Percentiles rank a stretch among this genome's conserved stretches.
These are phyloP conservation scores for Ustulina deusta DNA, from an alignment of 2,329 filamentous ascomycete species.

Conservation along the genomic window DNA sequence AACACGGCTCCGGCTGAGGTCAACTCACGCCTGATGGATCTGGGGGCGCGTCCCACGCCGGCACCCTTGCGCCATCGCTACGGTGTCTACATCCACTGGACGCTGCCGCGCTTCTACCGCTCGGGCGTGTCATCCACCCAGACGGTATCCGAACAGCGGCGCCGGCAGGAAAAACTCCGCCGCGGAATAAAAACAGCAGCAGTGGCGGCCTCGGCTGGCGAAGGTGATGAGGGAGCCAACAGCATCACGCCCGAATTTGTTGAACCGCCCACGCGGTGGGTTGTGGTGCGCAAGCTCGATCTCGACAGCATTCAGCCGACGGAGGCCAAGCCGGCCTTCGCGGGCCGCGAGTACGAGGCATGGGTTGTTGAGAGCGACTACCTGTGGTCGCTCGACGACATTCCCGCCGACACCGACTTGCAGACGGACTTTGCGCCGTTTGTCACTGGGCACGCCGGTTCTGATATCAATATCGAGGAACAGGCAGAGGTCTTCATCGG, in stretches of 20 bases:
- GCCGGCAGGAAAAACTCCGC: neutral
- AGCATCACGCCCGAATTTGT: conserved; percentile 20
- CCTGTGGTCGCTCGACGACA: conserved; percentile 49
- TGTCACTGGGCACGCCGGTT: conserved; percentile 40
- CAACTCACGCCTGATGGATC: conserved; percentile 55
- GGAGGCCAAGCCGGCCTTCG: conserved; percentile 15
- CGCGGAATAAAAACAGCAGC: neutral
- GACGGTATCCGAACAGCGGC: neutral
- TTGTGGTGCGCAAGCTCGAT: conserved; percentile 15
- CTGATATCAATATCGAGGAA: conserved; percentile 6
- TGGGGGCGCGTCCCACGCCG: conserved; percentile 48
- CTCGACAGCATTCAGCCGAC: conserved; percentile 5
- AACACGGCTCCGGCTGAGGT: conserved; percentile 45
- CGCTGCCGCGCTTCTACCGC: conserved; percentile 54
- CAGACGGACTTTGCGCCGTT: conserved; percentile 57
- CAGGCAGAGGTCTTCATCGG: conserved; percentile 61
- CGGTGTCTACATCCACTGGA: conserved; percentile 60
- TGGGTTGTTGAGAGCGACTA: conserved; percentile 58
- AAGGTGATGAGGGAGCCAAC: neutral
- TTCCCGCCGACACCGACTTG: conserved; percentile 50
- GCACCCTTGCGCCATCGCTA: conserved; percentile 55
- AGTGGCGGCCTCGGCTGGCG: no score
- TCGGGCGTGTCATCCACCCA: conserved; percentile 39
- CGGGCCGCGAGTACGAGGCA: conserved; percentile 41
- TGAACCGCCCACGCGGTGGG: neutral